Evolutionary conservation across 2,329 filamentous ascomycete species (phyloP).

Genomic region (Westerdykella sp.): DNA sequence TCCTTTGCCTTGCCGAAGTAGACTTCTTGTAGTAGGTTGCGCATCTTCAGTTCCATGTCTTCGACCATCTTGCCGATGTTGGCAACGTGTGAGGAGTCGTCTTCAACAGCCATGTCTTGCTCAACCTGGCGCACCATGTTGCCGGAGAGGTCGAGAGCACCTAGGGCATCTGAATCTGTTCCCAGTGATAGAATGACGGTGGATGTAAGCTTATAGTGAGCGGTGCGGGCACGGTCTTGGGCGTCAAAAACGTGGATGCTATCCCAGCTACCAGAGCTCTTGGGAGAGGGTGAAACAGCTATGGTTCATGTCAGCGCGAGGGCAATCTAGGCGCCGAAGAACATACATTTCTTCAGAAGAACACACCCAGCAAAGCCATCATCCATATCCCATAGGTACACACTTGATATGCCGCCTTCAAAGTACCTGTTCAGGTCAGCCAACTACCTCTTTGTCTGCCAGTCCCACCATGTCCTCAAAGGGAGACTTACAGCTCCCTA

Average conservation of each 20-base stretch:
- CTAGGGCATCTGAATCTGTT: slow-evolving; percentile 60
- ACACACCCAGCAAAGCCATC: slow-evolving; percentile 97
- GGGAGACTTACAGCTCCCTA: slow-evolving; percentile 63
- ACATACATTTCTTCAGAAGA: slow-evolving; percentile 82
- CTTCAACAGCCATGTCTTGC: slow-evolving; percentile 80
- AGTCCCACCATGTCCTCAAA: background rate
- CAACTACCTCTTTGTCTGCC: slow-evolving; percentile 2
- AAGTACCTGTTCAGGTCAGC: slow-evolving; percentile 58
- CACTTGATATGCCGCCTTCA: slow-evolving; percentile 89
- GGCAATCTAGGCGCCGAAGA: background rate
- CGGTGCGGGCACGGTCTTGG: slow-evolving; percentile 81
- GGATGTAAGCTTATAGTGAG: slow-evolving; percentile 95
- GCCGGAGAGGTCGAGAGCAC: slow-evolving; percentile 84
- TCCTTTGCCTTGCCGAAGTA: slow-evolving; percentile 99
- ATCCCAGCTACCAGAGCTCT: slow-evolving; percentile 82
- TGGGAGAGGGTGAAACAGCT: slow-evolving; percentile 62
- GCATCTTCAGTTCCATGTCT: slow-evolving; percentile 99
- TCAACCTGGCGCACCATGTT: slow-evolving; percentile 98
- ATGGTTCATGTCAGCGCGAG: slow-evolving; percentile 14
- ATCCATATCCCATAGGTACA: slow-evolving; percentile 97
- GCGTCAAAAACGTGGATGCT: slow-evolving; percentile 98
- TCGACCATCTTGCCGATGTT: slow-evolving; percentile 90
- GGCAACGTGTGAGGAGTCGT: slow-evolving; percentile 86
- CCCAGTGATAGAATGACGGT: slow-evolving; percentile 91
- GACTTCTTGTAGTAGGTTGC: slow-evolving; percentile 94